A percentile compares a stretch with the other conserved stretches of the same genome.
Evolutionary conservation across 2,329 filamentous ascomycete genomes (phyloP).

Genomic region (Cladosporium sp.): DNA sequence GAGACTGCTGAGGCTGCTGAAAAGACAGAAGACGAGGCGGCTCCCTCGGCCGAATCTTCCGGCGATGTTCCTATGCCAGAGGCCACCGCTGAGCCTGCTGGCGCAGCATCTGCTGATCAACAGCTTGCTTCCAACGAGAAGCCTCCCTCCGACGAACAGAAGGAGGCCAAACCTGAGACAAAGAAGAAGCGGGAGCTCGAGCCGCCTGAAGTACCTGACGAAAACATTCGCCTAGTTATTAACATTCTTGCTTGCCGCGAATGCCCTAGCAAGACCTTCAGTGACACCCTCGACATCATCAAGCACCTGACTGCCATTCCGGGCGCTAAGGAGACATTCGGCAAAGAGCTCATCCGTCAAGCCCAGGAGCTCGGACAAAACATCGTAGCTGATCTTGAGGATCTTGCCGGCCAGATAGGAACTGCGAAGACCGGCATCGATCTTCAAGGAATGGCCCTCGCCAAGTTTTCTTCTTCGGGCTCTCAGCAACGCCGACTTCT

Average conservation of each 20-base stretch:
- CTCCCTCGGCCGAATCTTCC: conserved; percentile 9
- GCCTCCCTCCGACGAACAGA: conserved; percentile 34
- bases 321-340: conserved; percentile 81
- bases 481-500: conserved; percentile 96
- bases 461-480: conserved; percentile 91
- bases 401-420: conserved; percentile 78
- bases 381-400: conserved; percentile 76
- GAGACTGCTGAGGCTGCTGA: conserved; percentile 26
- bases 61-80: conserved; percentile 18
- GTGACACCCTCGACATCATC: conserved; percentile 96
- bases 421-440: conserved; percentile 85
- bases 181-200: conserved; percentile 59
- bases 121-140: conserved; percentile 14
- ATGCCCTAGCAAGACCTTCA: conserved; percentile 96
- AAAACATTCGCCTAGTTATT: conserved; percentile 89
- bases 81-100: conserved; percentile 17
- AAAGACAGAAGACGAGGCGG: conserved; percentile 13
- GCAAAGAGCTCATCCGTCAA: conserved; percentile 84
- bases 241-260: conserved; percentile 94
- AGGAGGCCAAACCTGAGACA: conserved; percentile 29
- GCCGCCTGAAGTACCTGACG: conserved; percentile 77
- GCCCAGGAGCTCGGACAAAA: conserved; percentile 77
- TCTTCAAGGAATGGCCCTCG: conserved; percentile 86
- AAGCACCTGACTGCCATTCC: conserved; percentile 94
- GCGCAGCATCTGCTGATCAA: conserved; percentile 15